A percentile compares a stretch with the other conserved stretches of the same genome.
Evolutionary conservation across 495 filamentous ascomycete genomes (phyloP).

Genomic region (Hypomontagnella submonticulosa): DNA sequence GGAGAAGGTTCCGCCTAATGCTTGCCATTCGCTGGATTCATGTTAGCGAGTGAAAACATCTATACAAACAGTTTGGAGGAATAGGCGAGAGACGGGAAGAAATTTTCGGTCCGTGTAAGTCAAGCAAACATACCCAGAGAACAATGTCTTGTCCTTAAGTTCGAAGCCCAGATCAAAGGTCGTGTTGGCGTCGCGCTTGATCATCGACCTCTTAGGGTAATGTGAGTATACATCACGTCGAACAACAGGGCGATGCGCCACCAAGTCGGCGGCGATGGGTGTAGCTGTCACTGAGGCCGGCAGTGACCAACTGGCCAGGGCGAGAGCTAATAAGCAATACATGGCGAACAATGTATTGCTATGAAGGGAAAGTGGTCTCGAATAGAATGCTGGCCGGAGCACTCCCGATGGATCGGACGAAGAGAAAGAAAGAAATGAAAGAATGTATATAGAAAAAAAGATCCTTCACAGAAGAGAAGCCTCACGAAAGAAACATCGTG

Average conservation of each 20-base stretch:
- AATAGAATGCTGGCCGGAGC: slow-evolving; percentile 24
- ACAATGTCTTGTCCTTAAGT: slow-evolving; percentile 29
- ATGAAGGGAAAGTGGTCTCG: slow-evolving; percentile 15
- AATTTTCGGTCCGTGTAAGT: too few relatives aligned
- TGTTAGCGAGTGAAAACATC: slow-evolving; percentile 1
- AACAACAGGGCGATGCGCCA: not conserved
- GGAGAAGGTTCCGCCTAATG: slow-evolving; percentile 20
- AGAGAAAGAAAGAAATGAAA: slow-evolving; percentile 9
- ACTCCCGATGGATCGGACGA: slow-evolving; percentile 10
- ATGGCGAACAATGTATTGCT: slow-evolving; percentile 9
- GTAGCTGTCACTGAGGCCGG: slow-evolving; percentile 26
- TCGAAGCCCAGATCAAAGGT: slow-evolving; percentile 39
- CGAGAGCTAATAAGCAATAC: slow-evolving; percentile 21
- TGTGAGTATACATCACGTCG: slow-evolving; percentile 13
- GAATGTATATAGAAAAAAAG: slow-evolving; percentile 2
- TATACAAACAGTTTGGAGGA: not conserved
- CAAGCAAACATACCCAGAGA: slow-evolving; percentile 30
- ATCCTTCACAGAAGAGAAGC: slow-evolving; percentile 1
- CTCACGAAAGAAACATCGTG: slow-evolving; percentile 18
- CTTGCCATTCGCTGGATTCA: slow-evolving; percentile 22
- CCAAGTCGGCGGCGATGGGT: slow-evolving; percentile 21
- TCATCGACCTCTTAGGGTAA: slow-evolving; percentile 15
- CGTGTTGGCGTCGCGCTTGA: slow-evolving; percentile 38
- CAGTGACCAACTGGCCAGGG: slow-evolving; percentile 30
- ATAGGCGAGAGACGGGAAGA: not conserved